Base-by-base conservation (phyloP, 768 basidiomycete genomes). In the Podaxis pistillaris region DNA sequence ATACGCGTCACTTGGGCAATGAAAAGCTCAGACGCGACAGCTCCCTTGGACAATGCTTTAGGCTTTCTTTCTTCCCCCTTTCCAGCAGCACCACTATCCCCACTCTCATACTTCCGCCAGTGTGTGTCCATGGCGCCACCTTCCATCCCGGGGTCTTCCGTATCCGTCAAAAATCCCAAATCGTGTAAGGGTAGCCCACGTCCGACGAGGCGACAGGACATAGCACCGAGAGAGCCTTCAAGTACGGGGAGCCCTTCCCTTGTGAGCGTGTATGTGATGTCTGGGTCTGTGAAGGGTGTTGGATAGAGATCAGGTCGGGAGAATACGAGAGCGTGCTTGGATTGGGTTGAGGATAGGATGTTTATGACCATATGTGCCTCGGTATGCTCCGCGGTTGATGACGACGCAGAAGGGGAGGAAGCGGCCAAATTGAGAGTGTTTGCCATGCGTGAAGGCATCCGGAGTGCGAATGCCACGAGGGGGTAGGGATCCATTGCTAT, bases 371-470 rank as follows among this genome's bases (percentile, higher is more conserved):
- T 81, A 68, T 88, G 86, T 0, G 66, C 56, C 4, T 81, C 73
- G 3, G 72, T 54, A 24, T 66, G 33, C 33, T 0, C 33, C 8
- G 8, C 63, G 44, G 66, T 60, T 13, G 67, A 53, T 22, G 59
- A 59, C 13, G 13, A 67, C 52, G 66, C 47, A 13, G 66, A 58
- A 19, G 65, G 24, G 19, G 38, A 36, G 4, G 66, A 64, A 6
- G 57, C 61, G 5, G 69, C 60, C 1, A 78, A 58, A 58, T 77
- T 75, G 28, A 91, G 80, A 0, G 84, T 76, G 2, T 79, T 75
- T 0, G 94, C 94, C 86, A 96, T 91, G 3, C 94, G 82, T 0
- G 94, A 96, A 3, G 96, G 96, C 17, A 94, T 81, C 37, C 94
- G 89, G 19, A 98, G 82, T 17, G 94, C 89, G 73, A 98, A 98